Percentiles rank a stretch among this genome's conserved stretches.
Conservation (phyloP, 2,329 filamentous ascomycete genomes). For the Dactylellina sp. region DNA sequence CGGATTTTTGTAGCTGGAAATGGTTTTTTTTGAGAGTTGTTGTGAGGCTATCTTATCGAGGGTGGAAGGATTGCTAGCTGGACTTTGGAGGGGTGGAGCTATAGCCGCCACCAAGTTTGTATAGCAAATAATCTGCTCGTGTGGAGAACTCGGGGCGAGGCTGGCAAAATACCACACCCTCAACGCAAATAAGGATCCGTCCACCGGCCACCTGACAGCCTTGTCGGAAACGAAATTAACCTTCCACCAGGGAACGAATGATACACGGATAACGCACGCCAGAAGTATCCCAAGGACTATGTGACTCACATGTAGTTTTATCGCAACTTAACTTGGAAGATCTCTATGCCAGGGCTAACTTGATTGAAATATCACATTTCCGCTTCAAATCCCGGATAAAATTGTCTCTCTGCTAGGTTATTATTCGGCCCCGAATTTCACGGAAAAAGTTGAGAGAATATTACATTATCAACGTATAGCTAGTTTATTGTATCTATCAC, state of each 20-base stretch:
- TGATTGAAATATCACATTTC: too few species aligned
- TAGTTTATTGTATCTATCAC: background rate
- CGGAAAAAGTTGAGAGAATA: too few species aligned
- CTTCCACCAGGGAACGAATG: too few species aligned
- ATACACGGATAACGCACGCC: too few species aligned
- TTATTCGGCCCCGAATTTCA: too few species aligned
- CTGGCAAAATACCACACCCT: constrained; percentile 37
- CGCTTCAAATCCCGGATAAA: too few species aligned
- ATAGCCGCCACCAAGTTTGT: constrained; percentile 4
- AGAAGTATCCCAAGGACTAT: background rate
- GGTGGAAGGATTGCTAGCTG: constrained; percentile 16
- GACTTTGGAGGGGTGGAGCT: constrained; percentile 43
- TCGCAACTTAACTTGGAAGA: too few species aligned
- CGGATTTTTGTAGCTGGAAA: background rate
- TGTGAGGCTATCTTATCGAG: constrained; percentile 50
- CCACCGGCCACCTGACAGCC: too few species aligned
- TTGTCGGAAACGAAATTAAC: too few species aligned
- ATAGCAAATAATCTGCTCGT: constrained; percentile 2
- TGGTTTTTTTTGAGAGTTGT: constrained; percentile 5
- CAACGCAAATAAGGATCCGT: constrained; percentile 32
- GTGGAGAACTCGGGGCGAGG: constrained; percentile 19
- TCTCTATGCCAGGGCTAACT: too few species aligned
- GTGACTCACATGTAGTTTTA: background rate
- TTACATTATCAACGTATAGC: background rate
- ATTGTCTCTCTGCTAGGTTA: too few species aligned